These are phyloP conservation scores for Cantharellus cinnabarinus DNA, from an alignment of 768 basidiomycete species.

Conservation along the genomic window DNA sequence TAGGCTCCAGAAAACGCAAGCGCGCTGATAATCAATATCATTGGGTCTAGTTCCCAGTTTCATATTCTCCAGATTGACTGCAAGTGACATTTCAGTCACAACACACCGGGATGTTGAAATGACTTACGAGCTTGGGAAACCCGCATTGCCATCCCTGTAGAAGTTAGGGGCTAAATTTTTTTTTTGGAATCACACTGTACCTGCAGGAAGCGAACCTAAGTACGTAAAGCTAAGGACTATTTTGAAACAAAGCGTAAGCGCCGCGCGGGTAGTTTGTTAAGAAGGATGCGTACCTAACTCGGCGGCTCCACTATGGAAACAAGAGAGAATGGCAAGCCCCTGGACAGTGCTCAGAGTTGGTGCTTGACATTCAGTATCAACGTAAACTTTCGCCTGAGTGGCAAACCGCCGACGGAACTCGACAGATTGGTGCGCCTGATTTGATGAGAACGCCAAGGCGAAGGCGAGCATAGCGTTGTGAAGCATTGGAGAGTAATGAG, in stretches of 20 bases:
- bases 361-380: constrained; percentile 22
- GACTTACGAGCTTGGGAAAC: constrained; percentile 38
- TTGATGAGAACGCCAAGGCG: constrained; percentile 21
- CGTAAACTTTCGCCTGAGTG: constrained; percentile 19
- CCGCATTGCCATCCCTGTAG: constrained; percentile 34
- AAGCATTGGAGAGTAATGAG: constrained; percentile 46
- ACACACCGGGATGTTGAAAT: constrained; percentile 21
- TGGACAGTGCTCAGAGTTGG: constrained; percentile 26
- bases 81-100: not conserved
- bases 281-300: constrained; percentile 16
- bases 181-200: not conserved
- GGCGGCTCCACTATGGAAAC: constrained; percentile 20
- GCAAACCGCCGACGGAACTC: constrained; percentile 17
- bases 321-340: constrained; percentile 21
- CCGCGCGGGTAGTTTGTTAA: not conserved
- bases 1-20: constrained; percentile 40
- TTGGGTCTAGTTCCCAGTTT: constrained; percentile 24
- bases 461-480: constrained; percentile 42
- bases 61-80: constrained; percentile 12
- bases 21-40: constrained; percentile 22
- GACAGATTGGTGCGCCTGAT: constrained; percentile 16
- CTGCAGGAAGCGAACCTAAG: constrained; percentile 15
- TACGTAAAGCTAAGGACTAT: constrained; percentile 22
- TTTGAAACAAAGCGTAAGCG: not conserved
- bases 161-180: not conserved